phyloP scores from a whole-genome alignment of 2,329 filamentous ascomycete species.

The Drechslerella dactyloides region DNA sequence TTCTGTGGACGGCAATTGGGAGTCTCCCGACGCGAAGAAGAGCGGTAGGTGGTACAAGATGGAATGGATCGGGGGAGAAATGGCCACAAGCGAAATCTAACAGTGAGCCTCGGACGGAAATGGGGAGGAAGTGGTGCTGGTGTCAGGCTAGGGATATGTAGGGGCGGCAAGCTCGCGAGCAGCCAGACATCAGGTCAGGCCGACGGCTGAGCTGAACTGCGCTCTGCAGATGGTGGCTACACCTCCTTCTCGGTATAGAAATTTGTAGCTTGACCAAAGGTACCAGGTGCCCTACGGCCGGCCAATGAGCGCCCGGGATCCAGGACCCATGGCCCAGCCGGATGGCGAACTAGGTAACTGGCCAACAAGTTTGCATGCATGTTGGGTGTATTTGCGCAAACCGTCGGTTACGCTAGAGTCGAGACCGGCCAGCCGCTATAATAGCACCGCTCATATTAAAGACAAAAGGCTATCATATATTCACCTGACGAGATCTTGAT shows the following conservation, averaged over 20 bases:
- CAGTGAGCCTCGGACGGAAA: neutral
- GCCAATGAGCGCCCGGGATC: neutral
- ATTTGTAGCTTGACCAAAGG: neutral
- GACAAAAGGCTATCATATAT: slow-evolving; percentile 4
- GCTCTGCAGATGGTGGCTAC: neutral
- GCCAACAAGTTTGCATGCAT: too few relatives aligned
- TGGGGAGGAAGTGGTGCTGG: neutral
- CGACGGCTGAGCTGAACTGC: too few relatives aligned
- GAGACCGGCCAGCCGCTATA: too few relatives aligned
- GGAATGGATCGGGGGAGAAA: neutral
- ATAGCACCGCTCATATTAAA: too few relatives aligned
- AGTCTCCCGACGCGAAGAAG: neutral
- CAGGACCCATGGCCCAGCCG: neutral
- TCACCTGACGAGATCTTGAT: slow-evolving; percentile 51
- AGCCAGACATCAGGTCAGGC: too few relatives aligned
- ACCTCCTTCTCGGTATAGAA: neutral
- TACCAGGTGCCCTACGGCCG: neutral
- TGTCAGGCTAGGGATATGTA: too few relatives aligned
- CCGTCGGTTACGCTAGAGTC: too few relatives aligned
- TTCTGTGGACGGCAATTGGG: too few relatives aligned
- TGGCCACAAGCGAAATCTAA: too few relatives aligned
- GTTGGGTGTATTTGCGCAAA: too few relatives aligned
- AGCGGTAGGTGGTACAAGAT: slow-evolving; percentile 1
- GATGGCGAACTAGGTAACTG: too few relatives aligned
- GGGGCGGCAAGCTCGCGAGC: neutral